Evolutionary conservation across 495 filamentous ascomycete species (phyloP).

Genomic region (Daldinia childiae): DNA sequence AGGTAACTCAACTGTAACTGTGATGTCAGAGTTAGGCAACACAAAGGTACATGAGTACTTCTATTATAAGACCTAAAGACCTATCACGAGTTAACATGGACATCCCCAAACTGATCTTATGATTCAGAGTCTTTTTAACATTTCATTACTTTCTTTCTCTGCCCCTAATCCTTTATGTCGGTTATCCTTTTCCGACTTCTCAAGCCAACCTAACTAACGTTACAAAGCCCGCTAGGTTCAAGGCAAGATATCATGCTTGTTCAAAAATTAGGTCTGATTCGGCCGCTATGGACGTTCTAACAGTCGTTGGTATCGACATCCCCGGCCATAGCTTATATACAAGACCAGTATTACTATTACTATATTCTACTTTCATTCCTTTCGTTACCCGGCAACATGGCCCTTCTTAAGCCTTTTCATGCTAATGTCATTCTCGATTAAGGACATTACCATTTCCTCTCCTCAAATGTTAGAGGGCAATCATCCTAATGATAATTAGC

Average conservation of each 20-base stretch:
- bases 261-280: constrained; percentile 28
- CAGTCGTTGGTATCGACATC: constrained; percentile 19
- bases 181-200: not conserved
- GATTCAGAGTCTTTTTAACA: not conserved
- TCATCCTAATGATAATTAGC: constrained; percentile 62
- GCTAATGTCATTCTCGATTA: not conserved
- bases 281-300: constrained; percentile 30
- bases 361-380: constrained; percentile 34
- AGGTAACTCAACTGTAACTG: not conserved
- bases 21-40: constrained; percentile 18
- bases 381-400: constrained; percentile 19
- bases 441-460: constrained; percentile 52
- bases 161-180: no score
- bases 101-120: not conserved
- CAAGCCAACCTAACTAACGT: not conserved
- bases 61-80: not conserved
- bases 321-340: constrained; percentile 42
- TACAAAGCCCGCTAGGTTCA: not conserved
- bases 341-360: constrained; percentile 46
- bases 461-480: constrained; percentile 71
- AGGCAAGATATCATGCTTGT: not conserved
- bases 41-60: not conserved
- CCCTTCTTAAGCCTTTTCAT: constrained; percentile 2
- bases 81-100: not conserved
- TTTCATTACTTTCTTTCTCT: not conserved